Percentiles rank a stretch among this genome's conserved stretches.
Conservation (phyloP, 129 eudicot species). For the Erigeron canadensis region DNA sequence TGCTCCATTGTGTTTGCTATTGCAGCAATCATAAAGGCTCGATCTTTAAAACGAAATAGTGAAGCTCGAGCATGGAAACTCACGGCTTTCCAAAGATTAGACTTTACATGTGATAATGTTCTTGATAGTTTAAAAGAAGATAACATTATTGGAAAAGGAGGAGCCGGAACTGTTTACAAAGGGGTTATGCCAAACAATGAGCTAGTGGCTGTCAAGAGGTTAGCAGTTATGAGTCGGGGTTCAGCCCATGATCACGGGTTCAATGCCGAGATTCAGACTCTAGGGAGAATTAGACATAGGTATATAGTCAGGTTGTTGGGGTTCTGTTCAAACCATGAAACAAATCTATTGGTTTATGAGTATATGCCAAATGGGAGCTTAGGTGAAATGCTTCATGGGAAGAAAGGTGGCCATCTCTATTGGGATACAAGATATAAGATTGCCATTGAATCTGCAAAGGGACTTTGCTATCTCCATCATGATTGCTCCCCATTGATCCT, state of each 20-base stretch:
- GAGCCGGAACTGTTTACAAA: slow-evolving; percentile 92
- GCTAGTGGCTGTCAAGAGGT: slow-evolving; percentile 79
- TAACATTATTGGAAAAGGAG: slow-evolving; percentile 91
- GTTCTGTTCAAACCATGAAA: slow-evolving; percentile 90
- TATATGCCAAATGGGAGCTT: slow-evolving; percentile 96
- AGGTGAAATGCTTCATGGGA: slow-evolving; percentile 91
- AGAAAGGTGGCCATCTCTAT: slow-evolving; percentile 79
- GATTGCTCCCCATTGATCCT: slow-evolving; percentile 91
- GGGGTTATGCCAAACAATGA: slow-evolving; percentile 75
- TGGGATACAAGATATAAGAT: slow-evolving; percentile 92
- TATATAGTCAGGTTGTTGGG: slow-evolving; percentile 83
- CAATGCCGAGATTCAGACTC: slow-evolving; percentile 93
- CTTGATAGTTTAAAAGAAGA: slow-evolving; percentile 82
- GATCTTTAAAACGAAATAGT: slow-evolving; percentile 68
- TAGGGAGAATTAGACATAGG: slow-evolving; percentile 90
- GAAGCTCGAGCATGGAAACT: slow-evolving; percentile 93
- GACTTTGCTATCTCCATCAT: slow-evolving; percentile 90
- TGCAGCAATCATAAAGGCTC: slow-evolving; percentile 78
- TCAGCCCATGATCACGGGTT: slow-evolving; percentile 95
- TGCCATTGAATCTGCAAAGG: slow-evolving; percentile 87
- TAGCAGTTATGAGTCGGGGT: slow-evolving; percentile 86
- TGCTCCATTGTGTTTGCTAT: slow-evolving; percentile 81
- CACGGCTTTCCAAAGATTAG: slow-evolving; percentile 80
- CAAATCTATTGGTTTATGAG: slow-evolving; percentile 84
- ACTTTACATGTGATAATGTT: slow-evolving; percentile 80